A percentile compares a stretch with the other conserved stretches of the same genome.
Conservation (phyloP, 2,329 filamentous ascomycete species). For the Arthroderma sp. region DNA sequence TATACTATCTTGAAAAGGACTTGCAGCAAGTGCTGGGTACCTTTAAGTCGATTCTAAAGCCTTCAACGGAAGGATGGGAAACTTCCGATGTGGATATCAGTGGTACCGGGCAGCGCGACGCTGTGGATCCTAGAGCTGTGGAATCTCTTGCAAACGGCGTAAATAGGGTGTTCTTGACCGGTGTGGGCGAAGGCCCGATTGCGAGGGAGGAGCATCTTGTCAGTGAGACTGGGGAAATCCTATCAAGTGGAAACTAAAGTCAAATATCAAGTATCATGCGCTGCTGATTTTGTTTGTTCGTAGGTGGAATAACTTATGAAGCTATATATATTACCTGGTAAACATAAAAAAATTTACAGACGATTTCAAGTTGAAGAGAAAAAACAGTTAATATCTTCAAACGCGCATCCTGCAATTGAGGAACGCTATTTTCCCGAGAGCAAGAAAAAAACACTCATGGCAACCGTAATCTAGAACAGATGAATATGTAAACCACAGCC, state of each 20-base stretch:
- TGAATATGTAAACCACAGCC: no score
- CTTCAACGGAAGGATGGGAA: slow-evolving; percentile 37
- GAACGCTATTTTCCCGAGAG: no score
- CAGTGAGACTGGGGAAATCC: slow-evolving; percentile 47
- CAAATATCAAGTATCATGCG: neutral
- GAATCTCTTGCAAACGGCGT: slow-evolving; percentile 62
- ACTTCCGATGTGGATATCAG: slow-evolving; percentile 41
- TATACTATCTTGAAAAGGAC: slow-evolving; percentile 84
- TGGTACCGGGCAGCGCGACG: slow-evolving; percentile 43
- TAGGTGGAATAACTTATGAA: no score
- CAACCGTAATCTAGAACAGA: no score
- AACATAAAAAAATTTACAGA: no score
- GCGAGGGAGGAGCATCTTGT: slow-evolving; percentile 68
- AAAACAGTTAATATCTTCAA: no score
- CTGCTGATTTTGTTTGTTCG: no score
- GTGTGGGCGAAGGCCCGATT: slow-evolving; percentile 77
- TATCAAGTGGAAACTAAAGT: slow-evolving; percentile 12
- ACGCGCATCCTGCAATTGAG: no score
- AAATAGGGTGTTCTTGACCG: slow-evolving; percentile 77
- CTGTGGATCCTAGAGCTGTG: slow-evolving; percentile 41
- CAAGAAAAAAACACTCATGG: no score
- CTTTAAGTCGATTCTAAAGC: slow-evolving; percentile 63
- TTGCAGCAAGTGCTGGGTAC: slow-evolving; percentile 59
- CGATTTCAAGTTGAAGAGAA: no score
- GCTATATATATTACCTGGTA: no score